Evolutionary conservation across 164 flowering plant genomes (phyloP), one percentile per base, ranked within the genome.

Genomic region (Paratinospora sagittata): DNA sequence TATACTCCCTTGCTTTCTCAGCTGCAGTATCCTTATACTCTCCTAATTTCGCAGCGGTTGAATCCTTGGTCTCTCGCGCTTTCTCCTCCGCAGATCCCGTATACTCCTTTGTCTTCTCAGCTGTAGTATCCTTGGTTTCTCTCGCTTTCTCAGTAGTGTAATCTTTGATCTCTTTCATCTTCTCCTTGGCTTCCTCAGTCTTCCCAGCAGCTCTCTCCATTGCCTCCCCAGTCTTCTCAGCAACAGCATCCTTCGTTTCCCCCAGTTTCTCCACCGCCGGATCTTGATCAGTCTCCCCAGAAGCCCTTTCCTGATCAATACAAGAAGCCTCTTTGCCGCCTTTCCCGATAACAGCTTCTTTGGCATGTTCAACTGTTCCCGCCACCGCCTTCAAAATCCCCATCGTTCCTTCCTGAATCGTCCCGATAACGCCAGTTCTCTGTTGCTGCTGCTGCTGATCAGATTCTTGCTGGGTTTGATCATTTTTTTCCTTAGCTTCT

Each of bases 351-450:
- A 77, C 78, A 30, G 83, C 86, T 16, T 89, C 93, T 52, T 86
- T 88, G 1, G 88, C 90, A 13, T 86, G 87, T 61, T 73, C 90
- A n/a, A 63, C 64, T 0, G 88, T 88, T 16, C 77, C 84, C 27
- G 71, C 76, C 14, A 88, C 89, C 0, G 85, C 83, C 74, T 70
- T 78, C 55, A 90, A 21, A n/a, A 89, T 74, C 16, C 68, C 45
- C 14, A 27, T 65, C 10, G 73, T 57, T 3, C 72, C 37, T 12
- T 65, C 78, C 23, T 64, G 37, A 61, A 69, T 23, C 3, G 63
- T 34, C 24, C 72, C 80, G 8, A 77, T 45, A 27, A 77, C 67
- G 8, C 75, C 77, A 24, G 70, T 36, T 9, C 45, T 13, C 3
- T 19, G 57, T 26, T 41, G 70, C 36, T 65, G 65, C 61, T 64